Evolutionary conservation across 208 protist species (phyloP).

Genomic region (Trichomonas tenax): DNA sequence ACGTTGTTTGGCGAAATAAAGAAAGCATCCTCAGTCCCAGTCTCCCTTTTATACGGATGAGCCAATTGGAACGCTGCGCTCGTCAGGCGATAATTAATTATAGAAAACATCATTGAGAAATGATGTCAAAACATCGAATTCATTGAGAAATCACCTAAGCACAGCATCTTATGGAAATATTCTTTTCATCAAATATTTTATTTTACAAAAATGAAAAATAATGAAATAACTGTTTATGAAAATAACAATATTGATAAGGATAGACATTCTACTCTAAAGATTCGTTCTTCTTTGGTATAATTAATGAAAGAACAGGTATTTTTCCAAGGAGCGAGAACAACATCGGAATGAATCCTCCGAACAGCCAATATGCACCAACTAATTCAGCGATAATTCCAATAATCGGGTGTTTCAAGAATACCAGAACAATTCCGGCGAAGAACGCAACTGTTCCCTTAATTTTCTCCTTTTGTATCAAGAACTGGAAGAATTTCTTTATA

Average conservation of each 20-base stretch:
- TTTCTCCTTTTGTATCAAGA: not conserved
- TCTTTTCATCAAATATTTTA: no score
- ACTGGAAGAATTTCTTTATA: not conserved
- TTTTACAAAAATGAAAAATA: no score
- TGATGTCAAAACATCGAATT: no score
- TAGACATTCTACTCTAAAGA: no score
- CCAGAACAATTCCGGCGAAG: not conserved
- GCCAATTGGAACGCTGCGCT: not conserved
- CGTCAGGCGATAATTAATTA: not conserved
- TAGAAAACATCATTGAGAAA: not conserved
- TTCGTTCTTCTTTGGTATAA: not conserved
- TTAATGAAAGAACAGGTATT: not conserved
- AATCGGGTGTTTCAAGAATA: not conserved
- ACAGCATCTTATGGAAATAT: no score
- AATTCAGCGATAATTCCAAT: not conserved
- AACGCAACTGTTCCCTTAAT: not conserved
- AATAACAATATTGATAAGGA: no score
- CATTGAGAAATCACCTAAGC: no score
- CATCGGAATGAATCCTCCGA: not conserved
- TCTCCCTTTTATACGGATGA: not conserved
- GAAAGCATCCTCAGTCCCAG: not conserved
- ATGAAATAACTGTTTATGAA: no score
- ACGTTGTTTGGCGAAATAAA: not conserved
- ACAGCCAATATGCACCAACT: not conserved
- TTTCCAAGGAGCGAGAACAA: not conserved